These are phyloP conservation scores for Wickerhamomyces hampshirensis DNA, from an alignment of 805 yeast species.

Conservation along the genomic window DNA sequence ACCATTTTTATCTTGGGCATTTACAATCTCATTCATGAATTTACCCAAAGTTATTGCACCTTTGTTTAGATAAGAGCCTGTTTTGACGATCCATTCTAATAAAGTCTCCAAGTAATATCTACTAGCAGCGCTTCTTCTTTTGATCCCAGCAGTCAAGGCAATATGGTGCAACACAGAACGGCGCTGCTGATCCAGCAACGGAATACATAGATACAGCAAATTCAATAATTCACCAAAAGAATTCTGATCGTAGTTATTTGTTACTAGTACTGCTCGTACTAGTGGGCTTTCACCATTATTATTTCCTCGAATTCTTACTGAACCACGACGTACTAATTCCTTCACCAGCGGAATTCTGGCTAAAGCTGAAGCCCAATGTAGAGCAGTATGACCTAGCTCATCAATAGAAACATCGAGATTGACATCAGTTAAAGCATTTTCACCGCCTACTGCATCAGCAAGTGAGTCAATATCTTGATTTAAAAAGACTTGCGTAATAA, in stretches of 20 bases:
- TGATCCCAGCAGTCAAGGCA: slow-evolving; percentile 71
- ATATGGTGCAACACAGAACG: slow-evolving; percentile 87
- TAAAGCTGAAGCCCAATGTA: slow-evolving; percentile 94
- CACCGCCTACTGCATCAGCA: slow-evolving; percentile 27
- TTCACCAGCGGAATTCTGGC: slow-evolving; percentile 70
- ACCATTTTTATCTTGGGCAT: slow-evolving; percentile 89
- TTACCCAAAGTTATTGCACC: slow-evolving; percentile 46
- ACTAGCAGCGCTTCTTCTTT: slow-evolving; percentile 67
- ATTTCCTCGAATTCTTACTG: slow-evolving; percentile 71
- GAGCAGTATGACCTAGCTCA: slow-evolving; percentile 86
- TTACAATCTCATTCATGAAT: slow-evolving; percentile 67
- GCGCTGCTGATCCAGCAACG: slow-evolving; percentile 60
- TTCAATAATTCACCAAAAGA: slow-evolving; percentile 69
- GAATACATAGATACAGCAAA: slow-evolving; percentile 68
- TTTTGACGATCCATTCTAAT: slow-evolving; percentile 71
- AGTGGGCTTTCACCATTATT: slow-evolving; percentile 84
- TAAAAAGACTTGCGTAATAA: slow-evolving; percentile 48
- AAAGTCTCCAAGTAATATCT: slow-evolving; percentile 68
- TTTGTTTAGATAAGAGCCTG: slow-evolving; percentile 41
- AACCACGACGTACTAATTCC: slow-evolving; percentile 61
- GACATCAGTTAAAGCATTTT: slow-evolving; percentile 29
- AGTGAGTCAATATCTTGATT: slow-evolving; percentile 33
- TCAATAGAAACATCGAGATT: slow-evolving; percentile 85
- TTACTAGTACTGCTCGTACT: slow-evolving; percentile 77
- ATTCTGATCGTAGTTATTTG: slow-evolving; percentile 74